These are phyloP conservation scores for Stagonosporopsis vannaccii DNA, from an alignment of 2,329 filamentous ascomycete species.

Conservation along the genomic window DNA sequence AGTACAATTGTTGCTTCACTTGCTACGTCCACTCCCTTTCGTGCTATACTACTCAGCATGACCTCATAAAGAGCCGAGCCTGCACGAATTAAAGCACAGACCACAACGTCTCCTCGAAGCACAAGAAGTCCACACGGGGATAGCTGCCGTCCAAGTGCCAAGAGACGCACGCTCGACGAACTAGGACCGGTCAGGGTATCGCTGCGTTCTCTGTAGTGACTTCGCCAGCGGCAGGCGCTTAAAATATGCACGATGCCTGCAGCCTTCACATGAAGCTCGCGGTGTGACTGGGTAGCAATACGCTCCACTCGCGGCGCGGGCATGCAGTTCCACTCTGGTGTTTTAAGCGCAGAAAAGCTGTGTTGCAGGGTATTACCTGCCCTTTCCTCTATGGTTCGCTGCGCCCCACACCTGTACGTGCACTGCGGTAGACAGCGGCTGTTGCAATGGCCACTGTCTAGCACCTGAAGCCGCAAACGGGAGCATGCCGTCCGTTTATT, in stretches of 20 bases:
- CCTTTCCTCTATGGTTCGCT: slow-evolving; percentile 16
- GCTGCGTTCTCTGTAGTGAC: slow-evolving; percentile 28
- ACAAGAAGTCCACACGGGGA: slow-evolving; percentile 24
- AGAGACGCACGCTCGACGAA: slow-evolving; percentile 22
- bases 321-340: slow-evolving; percentile 23
- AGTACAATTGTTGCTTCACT: background rate
- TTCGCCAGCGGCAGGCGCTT: slow-evolving; percentile 29
- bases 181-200: slow-evolving; percentile 16
- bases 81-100: slow-evolving; percentile 24
- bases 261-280: slow-evolving; percentile 22
- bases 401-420: slow-evolving; percentile 22
- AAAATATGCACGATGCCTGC: slow-evolving; percentile 26
- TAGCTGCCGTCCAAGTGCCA: slow-evolving; percentile 24
- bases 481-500: slow-evolving; percentile 1
- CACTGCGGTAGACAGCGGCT: slow-evolving; percentile 27
- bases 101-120: slow-evolving; percentile 31
- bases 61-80: background rate
- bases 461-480: slow-evolving; percentile 9
- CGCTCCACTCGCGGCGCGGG: slow-evolving; percentile 35
- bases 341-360: slow-evolving; percentile 40
- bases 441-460: slow-evolving; percentile 28
- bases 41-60: background rate
- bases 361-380: slow-evolving; percentile 34
- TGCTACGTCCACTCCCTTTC: background rate
- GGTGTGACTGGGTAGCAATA: slow-evolving; percentile 29